Conservation (phyloP, 495 filamentous ascomycete genomes). For the Annulohypoxylon stygium region DNA sequence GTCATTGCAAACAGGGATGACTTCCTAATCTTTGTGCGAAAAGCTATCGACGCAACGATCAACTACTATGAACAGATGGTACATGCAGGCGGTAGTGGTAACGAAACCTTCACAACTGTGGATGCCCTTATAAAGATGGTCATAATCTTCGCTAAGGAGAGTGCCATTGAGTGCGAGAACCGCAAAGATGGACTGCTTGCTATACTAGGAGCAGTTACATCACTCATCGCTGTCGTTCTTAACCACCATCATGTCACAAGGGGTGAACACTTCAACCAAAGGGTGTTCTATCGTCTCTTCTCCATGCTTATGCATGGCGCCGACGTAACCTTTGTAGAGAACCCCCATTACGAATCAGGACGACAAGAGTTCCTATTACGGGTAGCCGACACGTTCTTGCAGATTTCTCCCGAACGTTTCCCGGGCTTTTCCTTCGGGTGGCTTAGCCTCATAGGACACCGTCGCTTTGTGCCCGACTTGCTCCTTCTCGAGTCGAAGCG, state of each 20-base stretch:
- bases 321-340: constrained; percentile 59
- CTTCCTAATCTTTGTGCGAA: constrained; percentile 80
- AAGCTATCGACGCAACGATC: constrained; percentile 84
- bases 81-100: constrained; percentile 70
- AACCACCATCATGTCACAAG: constrained; percentile 87
- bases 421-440: constrained; percentile 88
- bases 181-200: constrained; percentile 34
- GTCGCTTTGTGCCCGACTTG: constrained; percentile 85
- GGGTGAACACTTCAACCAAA: constrained; percentile 85
- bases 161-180: constrained; percentile 36
- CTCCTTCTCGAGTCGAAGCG: constrained; percentile 75
- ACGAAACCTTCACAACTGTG: constrained; percentile 78
- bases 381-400: constrained; percentile 79
- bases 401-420: constrained; percentile 79
- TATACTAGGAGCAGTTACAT: constrained; percentile 80
- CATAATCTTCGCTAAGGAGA: constrained; percentile 75
- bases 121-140: constrained; percentile 93
- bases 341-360: constrained; percentile 31
- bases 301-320: constrained; percentile 82
- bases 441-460: constrained; percentile 84
- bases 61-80: constrained; percentile 76
- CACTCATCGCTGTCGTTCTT: constrained; percentile 81
- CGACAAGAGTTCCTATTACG: constrained; percentile 77
- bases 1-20: constrained; percentile 79
- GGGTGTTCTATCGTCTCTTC: constrained; percentile 92